Conservation (phyloP, 768 basidiomycete species). For the Steccherinum ochraceum region DNA sequence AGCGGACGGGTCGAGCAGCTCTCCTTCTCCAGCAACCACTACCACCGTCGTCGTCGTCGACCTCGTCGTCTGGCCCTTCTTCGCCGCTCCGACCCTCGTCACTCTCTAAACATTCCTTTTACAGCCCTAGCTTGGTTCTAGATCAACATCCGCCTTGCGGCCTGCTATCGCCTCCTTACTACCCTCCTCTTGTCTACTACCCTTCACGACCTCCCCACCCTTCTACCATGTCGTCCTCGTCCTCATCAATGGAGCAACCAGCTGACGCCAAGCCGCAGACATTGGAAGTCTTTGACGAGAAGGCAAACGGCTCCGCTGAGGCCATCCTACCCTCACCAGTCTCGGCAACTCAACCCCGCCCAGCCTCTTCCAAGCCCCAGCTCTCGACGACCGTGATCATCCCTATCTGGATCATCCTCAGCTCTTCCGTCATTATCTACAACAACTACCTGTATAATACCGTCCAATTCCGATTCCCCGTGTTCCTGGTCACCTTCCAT, state of each 20-base stretch:
- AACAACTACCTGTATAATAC: slow-evolving; percentile 88
- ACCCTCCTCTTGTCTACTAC: not conserved
- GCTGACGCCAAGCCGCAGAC: slow-evolving; percentile 10
- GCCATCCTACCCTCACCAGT: slow-evolving; percentile 53
- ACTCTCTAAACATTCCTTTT: not conserved
- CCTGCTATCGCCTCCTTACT: not conserved
- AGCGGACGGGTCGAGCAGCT: too few species aligned
- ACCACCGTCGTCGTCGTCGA: not conserved
- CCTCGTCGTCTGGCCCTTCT: not conserved
- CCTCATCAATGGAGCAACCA: not conserved
- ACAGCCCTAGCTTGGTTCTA: not conserved
- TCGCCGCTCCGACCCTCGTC: not conserved
- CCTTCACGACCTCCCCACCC: not conserved
- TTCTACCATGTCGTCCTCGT: not conserved
- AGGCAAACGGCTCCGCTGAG: slow-evolving; percentile 10
- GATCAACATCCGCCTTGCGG: not conserved
- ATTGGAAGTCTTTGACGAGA: slow-evolving; percentile 22
- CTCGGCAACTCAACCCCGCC: slow-evolving; percentile 32
- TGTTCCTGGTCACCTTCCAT: slow-evolving; percentile 91
- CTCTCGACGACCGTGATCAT: slow-evolving; percentile 69
- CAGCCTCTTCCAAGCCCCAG: slow-evolving; percentile 33
- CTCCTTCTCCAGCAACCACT: not conserved
- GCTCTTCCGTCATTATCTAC: slow-evolving; percentile 90
- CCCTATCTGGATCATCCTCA: slow-evolving; percentile 89
- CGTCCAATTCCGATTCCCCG: slow-evolving; percentile 81